Conservation (phyloP, 1,139 yeast genomes). For the Candida gigantensis region DNA sequence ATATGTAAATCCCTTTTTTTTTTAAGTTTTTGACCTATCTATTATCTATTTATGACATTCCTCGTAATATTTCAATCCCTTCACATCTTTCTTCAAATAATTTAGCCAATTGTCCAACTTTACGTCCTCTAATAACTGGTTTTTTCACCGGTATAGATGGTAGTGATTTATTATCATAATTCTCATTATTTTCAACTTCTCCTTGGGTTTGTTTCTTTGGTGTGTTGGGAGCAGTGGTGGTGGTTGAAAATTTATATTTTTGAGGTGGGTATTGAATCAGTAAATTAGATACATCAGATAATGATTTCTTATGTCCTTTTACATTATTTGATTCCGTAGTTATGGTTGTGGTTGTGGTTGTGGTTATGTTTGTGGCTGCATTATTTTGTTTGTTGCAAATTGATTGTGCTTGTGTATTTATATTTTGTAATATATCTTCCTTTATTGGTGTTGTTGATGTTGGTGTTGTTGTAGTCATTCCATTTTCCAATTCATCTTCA, state of each 20-base stretch:
- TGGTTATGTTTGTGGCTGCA: background rate
- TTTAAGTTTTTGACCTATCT: background rate
- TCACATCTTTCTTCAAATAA: slow-evolving; percentile 57
- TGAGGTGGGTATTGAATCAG: slow-evolving; percentile 42
- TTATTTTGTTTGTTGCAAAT: background rate
- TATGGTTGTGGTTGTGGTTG: slow-evolving; percentile 1
- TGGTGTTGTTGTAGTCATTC: too few relatives aligned
- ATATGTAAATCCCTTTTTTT: slow-evolving; percentile 1
- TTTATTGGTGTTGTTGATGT: too few relatives aligned
- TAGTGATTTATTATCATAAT: background rate
- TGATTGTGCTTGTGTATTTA: background rate
- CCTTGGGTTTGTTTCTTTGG: background rate
- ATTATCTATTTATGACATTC: slow-evolving; percentile 21
- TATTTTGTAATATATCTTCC: slow-evolving; percentile 1
- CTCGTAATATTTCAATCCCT: slow-evolving; percentile 50
- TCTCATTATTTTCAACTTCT: background rate
- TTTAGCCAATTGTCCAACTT: slow-evolving; percentile 56
- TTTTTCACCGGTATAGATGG: slow-evolving; percentile 23
- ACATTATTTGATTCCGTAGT: background rate
- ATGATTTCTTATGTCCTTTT: slow-evolving; percentile 8
- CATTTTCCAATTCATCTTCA: slow-evolving; percentile 21
- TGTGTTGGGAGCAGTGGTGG: background rate
- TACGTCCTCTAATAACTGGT: slow-evolving; percentile 54
- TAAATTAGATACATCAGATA: slow-evolving; percentile 27
- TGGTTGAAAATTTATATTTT: slow-evolving; percentile 31